Base-by-base conservation (phyloP, 202 grass and related monocot species). In the Setaria viridis region DNA sequence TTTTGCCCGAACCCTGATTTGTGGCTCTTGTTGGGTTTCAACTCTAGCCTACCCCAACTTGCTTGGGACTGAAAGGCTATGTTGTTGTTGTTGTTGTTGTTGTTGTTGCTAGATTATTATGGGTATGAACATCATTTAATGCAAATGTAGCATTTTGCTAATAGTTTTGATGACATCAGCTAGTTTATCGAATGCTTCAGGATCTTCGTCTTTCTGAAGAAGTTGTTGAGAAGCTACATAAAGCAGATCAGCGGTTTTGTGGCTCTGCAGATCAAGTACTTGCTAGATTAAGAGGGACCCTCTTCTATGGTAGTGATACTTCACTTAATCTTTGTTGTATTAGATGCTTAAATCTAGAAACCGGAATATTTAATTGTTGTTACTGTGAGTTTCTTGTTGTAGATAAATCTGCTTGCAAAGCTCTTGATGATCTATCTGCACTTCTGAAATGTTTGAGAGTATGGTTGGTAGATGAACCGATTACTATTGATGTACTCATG, bases 401-500 rank as follows among this genome's bases (percentile, higher is more conserved):
- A 95, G 96, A 98, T 92, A 94, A 88, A 82, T 89, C 81, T 87
- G 91, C 96, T 82, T 91, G 88, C 78, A 94, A 92, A 79, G 96
- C 96, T 89, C 70, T 98, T 84, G 91, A 95, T 84, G 96, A 98
- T 56, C 77, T 98, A 69, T 95, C 96, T 2, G 65, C 60, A 15
- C 88, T 98, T 89, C 84, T 98, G 49, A 95, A 88, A 78, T 95
- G 79, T 84, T 89, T 98, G 81, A 94, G 93, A 73, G 67, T 89
- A 77, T 98, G 96, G 93, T 84, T 67, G 45, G 78, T 91, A 67
- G 93, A 94, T 51, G 77, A 92, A 79, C 80, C 81, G 72, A 76
- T 98, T 71, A 90, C 93, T 65, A 92, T 98, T 78, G 96, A 98
- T 87, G 93, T 98, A 78, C 91, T 98, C 29, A 95, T 92, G 91